These are phyloP conservation scores for Talaromyces liani DNA, from an alignment of 495 filamentous ascomycete genomes.

Conservation along the genomic window DNA sequence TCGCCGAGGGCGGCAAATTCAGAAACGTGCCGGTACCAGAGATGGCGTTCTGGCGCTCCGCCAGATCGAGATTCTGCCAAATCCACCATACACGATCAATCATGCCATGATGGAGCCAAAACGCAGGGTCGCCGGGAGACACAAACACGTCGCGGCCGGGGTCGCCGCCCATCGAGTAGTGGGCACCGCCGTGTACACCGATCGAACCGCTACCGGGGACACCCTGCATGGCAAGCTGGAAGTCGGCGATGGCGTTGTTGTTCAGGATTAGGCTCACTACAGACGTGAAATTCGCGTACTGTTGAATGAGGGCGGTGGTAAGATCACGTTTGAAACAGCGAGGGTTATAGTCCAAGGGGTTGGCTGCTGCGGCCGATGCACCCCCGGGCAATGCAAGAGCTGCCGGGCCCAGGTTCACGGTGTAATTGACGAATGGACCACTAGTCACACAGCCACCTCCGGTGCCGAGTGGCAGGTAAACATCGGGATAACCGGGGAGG, in stretches of 20 bases:
- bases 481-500: constrained; percentile 14
- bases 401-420: constrained; percentile 47
- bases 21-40: constrained; percentile 50
- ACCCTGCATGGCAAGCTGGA: constrained; percentile 46
- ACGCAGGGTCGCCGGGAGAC: constrained; percentile 57
- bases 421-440: constrained; percentile 50
- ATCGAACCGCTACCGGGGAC: constrained; percentile 37
- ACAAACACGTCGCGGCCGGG: constrained; percentile 52
- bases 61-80: constrained; percentile 56
- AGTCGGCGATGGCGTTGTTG: constrained; percentile 39
- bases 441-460: constrained; percentile 59
- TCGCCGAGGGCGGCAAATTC: constrained; percentile 41
- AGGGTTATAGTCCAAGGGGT: constrained; percentile 44
- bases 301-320: constrained; percentile 33
- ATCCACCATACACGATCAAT: constrained; percentile 65
- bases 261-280: constrained; percentile 37
- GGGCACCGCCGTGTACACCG: constrained; percentile 57
- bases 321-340: constrained; percentile 63
- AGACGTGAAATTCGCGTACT: constrained; percentile 44
- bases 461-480: constrained; percentile 35
- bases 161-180: constrained; percentile 57
- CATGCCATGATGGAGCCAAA: constrained; percentile 63
- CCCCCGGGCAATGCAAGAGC: constrained; percentile 22
- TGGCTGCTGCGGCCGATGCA: constrained; percentile 8
- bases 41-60: constrained; percentile 35